These are phyloP conservation scores for Quambalaria eucalypti DNA, from an alignment of 1,284 basidiomycete genomes.

Conservation along the genomic window DNA sequence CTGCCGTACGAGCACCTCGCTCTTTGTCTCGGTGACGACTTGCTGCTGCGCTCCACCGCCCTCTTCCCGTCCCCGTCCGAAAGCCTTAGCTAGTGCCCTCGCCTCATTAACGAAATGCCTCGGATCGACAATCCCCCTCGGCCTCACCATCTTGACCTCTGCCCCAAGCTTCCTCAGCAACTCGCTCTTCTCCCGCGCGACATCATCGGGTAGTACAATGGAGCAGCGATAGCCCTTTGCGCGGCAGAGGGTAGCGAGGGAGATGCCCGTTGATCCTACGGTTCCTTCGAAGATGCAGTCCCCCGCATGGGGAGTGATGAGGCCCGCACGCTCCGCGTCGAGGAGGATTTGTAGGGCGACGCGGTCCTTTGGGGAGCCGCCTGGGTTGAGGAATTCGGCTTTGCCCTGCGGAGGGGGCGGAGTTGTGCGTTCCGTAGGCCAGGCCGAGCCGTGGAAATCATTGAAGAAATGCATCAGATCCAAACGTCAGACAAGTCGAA, in stretches of 20 bases:
- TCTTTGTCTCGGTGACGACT: slow-evolving; percentile 10
- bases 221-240: slow-evolving; percentile 56
- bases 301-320: slow-evolving; percentile 75
- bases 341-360: slow-evolving; percentile 72
- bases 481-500: not conserved
- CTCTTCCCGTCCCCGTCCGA: too few species aligned
- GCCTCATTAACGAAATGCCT: slow-evolving; percentile 46
- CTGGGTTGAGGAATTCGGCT: slow-evolving; percentile 92
- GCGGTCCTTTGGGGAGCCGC: slow-evolving; percentile 93
- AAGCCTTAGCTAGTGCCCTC: slow-evolving; percentile 25
- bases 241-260: slow-evolving; percentile 69
- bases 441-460: not conserved
- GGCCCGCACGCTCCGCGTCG: slow-evolving; percentile 76
- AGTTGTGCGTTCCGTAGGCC: not conserved
- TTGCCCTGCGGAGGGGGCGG: slow-evolving; percentile 58
- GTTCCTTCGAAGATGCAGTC: slow-evolving; percentile 96
- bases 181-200: slow-evolving; percentile 81
- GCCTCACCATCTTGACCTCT: slow-evolving; percentile 59
- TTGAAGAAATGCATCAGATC: not conserved
- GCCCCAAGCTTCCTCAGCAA: slow-evolving; percentile 77
- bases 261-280: slow-evolving; percentile 93
- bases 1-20: too few species aligned
- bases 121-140: slow-evolving; percentile 43
- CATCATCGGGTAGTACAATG: slow-evolving; percentile 47
- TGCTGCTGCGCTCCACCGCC: slow-evolving; percentile 15